Conservation (phyloP, 139 green algal genomes). For the Chlorella ohadii region DNA sequence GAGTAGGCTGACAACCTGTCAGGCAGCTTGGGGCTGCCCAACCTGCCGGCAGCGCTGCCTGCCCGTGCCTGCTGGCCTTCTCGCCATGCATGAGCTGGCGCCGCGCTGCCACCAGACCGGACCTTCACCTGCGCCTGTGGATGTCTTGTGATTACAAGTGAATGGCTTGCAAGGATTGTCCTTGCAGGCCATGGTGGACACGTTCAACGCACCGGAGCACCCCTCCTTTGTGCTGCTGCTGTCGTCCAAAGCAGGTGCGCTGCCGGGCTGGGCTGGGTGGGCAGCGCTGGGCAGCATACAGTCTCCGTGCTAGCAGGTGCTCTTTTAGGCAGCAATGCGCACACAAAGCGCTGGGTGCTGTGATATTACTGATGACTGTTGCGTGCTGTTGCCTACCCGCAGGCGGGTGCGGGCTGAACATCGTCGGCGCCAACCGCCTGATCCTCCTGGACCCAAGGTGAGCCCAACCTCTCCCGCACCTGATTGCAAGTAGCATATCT, state of each 20-base stretch:
- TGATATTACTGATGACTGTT: no score
- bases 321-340: no score
- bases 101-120: no score
- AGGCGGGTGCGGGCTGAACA: constrained; percentile 92
- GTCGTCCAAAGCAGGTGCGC: constrained; percentile 86
- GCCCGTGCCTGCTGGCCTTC: neutral
- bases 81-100: no score
- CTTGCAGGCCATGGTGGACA: constrained; percentile 76
- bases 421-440: constrained; percentile 94
- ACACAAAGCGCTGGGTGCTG: no score
- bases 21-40: no score
- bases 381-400: neutral
- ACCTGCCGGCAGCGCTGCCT: constrained; percentile 70
- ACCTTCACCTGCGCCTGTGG: no score
- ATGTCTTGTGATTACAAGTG: no score
- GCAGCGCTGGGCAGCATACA: neutral
- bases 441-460: constrained; percentile 88
- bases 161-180: no score
- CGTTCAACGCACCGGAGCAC: constrained; percentile 45
- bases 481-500: no score
- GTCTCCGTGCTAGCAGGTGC: neutral
- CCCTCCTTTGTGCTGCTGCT: constrained; percentile 94
- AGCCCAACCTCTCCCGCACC: neutral
- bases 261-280: neutral
- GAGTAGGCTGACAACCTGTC: no score